Evolutionary conservation across 306 rosid genomes (phyloP), one percentile per base, ranked within the genome.

Genomic region (Luffa acutangula): DNA sequence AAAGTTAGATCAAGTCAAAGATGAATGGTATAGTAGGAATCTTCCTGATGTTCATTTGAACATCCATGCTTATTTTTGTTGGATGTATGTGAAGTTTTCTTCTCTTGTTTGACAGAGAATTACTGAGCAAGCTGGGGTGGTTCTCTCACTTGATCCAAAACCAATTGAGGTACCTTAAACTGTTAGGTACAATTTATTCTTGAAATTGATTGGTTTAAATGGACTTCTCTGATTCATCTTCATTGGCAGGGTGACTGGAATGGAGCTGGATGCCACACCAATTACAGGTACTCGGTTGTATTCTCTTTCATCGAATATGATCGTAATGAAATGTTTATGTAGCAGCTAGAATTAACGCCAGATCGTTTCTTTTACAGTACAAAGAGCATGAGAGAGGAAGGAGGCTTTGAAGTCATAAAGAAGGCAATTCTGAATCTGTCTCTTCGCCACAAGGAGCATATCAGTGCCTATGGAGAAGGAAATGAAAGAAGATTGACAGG

Each of bases 221-320:
- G 78, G 76, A 45, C 81, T 64, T 56, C 78, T 74, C 80, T 63
- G 57, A 76, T 43, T 43, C 72, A 51, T 81, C 75, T 80, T 11
- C 80, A 48, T 75, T 77, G 56, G 33, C 87, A 96, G 99, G 99
- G 99, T 84, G 98, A 96, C 81, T 96, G 98, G 99, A 96, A 96
- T 75, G 98, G 99, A 77, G 99, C 99, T 25, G 98, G 99, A 81
- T 87, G 92, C 87, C 99, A 96, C 93, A 93, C 98, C 87, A 96
- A 96, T 84, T 96, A 77, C 91, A 96, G 99, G 99, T 96, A 84
- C 41, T 80, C 78, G 59, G 13, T 33, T 78, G 54, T 48, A 33
- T 13, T 53, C 41, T 83, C 39, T 64, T 37, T 65, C 31, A 78
- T 41, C 43, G 9, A 12, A 75, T 62, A 72, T 63, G 80, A 53